Percentiles rank a stretch among this genome's conserved stretches.
Conservation (phyloP, 2,329 filamentous ascomycete species). For the Rutstroemia sp. region DNA sequence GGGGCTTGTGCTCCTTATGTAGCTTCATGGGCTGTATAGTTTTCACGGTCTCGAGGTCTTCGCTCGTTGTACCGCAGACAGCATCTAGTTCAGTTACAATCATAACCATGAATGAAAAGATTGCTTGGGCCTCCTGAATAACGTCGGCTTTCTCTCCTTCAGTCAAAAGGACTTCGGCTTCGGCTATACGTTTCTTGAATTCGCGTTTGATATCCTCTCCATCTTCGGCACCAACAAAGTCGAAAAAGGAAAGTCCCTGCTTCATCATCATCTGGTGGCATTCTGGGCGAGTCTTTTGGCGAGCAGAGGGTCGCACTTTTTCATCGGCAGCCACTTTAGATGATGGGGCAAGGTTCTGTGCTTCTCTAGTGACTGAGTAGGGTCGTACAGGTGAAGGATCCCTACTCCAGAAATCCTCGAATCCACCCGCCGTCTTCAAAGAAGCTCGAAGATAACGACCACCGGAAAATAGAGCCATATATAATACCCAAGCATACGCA, state of each 20-base stretch:
- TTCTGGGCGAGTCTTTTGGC: conserved; percentile 7
- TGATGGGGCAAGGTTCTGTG: background rate
- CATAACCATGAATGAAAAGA: conserved; percentile 54
- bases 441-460: conserved; percentile 62
- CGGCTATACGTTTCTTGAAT: conserved; percentile 54
- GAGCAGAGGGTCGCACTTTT: conserved; percentile 1
- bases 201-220: conserved; percentile 64
- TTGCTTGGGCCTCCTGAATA: conserved; percentile 52
- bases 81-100: conserved; percentile 58
- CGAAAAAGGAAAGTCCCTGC: conserved; percentile 43
- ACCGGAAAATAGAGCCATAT: conserved; percentile 75
- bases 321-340: background rate
- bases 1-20: conserved; percentile 5
- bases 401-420: conserved; percentile 51
- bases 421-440: conserved; percentile 46
- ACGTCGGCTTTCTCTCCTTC: conserved; percentile 52
- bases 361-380: conserved; percentile 20
- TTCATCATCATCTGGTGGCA: conserved; percentile 14
- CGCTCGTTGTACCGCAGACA: conserved; percentile 23
- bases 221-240: conserved; percentile 51
- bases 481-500: conserved; percentile 71
- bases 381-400: conserved; percentile 21
- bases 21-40: background rate
- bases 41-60: conserved; percentile 10
- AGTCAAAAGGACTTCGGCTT: conserved; percentile 45